Evolutionary conservation across 371 early-diverging fungal species (phyloP).

Genomic region (Zychaea mexicana): DNA sequence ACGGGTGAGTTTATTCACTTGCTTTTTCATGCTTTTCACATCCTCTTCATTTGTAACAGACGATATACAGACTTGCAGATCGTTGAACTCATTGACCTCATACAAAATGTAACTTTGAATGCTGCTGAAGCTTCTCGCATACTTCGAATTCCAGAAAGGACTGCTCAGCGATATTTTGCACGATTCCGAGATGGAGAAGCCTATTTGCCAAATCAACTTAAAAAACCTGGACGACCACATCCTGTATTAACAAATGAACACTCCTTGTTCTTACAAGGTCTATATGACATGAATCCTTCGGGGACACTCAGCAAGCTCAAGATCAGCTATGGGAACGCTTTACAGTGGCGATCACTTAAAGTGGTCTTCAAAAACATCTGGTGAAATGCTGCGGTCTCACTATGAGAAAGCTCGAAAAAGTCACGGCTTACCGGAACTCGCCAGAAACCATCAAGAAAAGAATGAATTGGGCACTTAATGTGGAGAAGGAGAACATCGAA

Average conservation of each 20-base stretch:
- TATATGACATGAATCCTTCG: background rate
- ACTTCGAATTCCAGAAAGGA: background rate
- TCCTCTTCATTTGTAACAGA: too few species aligned
- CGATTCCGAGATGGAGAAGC: background rate
- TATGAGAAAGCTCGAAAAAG: constrained; percentile 21
- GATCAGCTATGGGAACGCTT: constrained; percentile 3
- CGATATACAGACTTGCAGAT: too few species aligned
- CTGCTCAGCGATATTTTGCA: background rate
- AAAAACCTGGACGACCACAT: background rate
- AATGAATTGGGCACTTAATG: background rate
- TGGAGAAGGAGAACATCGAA: constrained; percentile 1
- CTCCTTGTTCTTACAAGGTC: background rate
- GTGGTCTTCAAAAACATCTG: constrained; percentile 17
- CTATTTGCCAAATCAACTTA: background rate
- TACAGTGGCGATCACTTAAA: constrained; percentile 7
- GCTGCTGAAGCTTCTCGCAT: background rate
- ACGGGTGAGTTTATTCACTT: too few species aligned
- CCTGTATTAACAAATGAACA: background rate
- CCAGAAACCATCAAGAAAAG: background rate
- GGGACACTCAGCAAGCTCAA: constrained; percentile 11
- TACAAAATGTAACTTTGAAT: background rate
- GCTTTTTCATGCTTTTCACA: too few species aligned
- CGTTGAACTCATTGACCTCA: background rate
- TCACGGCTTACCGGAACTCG: constrained; percentile 6
- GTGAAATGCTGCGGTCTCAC: constrained; percentile 14